Evolutionary conservation across 352 stramenopile genomes (phyloP), one percentile per base, ranked within the genome.

Genomic region (Phytopythium kandeliae): DNA sequence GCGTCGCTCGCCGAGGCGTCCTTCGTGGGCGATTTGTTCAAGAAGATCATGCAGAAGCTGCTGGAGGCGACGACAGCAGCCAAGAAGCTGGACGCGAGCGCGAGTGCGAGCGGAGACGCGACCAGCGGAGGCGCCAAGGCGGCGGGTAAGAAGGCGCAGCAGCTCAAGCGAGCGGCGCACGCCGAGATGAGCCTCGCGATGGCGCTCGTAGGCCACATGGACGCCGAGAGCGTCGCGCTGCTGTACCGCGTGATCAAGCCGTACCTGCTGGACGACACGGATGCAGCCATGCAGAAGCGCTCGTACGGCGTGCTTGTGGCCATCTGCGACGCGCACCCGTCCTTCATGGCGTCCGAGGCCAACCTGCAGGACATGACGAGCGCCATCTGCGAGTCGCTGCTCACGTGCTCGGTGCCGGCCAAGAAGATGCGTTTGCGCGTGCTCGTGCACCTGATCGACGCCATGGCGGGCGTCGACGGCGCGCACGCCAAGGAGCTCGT

Each of bases 371-470:
- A 98, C 61, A 84, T 98, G 49, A 96, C 91, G 9, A 78, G 95
- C 51, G 78, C 97, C 15, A 89, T 99, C 57, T 96, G 92, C 35
- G 91, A 95, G 55, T 97, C 94, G 38, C 85, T 97, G 48, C 73
- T 97, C 22, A 97, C 90, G 55, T 98, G 89, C 64, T 96, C 96
- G 58, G 87, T 99, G 8, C 89, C 95, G 21, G 90, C 95, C 25
- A 95, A 97, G 67, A 94, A 97, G 55, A 98, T 97, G 89, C 86
- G 96, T 54, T 67, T 99, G 33, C 93, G 95, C 53, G 96, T 89
- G 50, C 76, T 95, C 21, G 71, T 87, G 17, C 77, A 92, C 54
- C 60, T 95, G 34, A 85, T 95, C 53, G 71, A 67, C 21, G 85
- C 79, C 22, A 85, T 92, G 50, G 52, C 61, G 24, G 70, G 68